Evolutionary conservation across 306 rosid genomes (phyloP).

Genomic region (Quercus dentata): DNA sequence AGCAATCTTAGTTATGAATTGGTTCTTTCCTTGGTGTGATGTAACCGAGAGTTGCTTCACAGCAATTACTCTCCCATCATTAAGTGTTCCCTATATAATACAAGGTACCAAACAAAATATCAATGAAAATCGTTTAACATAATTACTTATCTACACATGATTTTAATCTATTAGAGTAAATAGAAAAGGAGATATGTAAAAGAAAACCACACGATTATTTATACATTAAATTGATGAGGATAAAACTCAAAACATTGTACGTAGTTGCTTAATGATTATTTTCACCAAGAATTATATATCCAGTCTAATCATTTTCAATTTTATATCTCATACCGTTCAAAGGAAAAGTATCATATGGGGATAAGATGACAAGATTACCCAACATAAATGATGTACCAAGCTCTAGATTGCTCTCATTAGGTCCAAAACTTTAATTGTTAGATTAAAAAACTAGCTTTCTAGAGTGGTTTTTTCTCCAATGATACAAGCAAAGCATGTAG

Average conservation of each 20-base stretch:
- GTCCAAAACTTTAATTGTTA: not conserved
- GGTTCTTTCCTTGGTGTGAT: conserved; percentile 81
- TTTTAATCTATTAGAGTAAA: not conserved
- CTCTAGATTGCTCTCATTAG: not conserved
- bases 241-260: not conserved
- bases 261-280: not conserved
- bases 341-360: not conserved
- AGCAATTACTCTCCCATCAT: conserved; percentile 75
- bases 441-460: not conserved
- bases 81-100: conserved; percentile 55
- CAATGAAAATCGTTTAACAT: not conserved
- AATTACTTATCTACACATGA: not conserved
- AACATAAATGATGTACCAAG: not conserved
- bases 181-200: not conserved
- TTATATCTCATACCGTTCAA: not conserved
- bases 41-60: conserved; percentile 74
- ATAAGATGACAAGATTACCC: not conserved
- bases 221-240: not conserved
- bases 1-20: conserved; percentile 78
- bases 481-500: not conserved
- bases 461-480: not conserved
- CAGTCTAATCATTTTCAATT: not conserved
- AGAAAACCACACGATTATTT: not conserved
- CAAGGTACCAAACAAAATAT: not conserved
- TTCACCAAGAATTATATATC: not conserved